Evolutionary conservation across 768 basidiomycete species (phyloP), one percentile per base, ranked within the genome.

Genomic region (Sarcomyxa edulis): DNA sequence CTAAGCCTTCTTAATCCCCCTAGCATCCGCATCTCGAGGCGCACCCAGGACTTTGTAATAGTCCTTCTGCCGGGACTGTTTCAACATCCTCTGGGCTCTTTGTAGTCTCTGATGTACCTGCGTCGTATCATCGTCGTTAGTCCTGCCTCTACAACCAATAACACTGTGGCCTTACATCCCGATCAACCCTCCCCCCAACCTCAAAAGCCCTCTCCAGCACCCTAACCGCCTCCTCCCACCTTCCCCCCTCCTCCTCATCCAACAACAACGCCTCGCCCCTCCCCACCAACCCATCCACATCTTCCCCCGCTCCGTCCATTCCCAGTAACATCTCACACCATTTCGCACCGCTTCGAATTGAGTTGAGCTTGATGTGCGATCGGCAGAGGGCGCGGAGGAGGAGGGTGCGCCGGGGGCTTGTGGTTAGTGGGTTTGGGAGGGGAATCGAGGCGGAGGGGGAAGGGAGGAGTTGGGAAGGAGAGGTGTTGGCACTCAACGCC

Each of bases 31-130:
- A 50, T 95, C 93, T 8, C 93, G 69, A 5, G 84, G 54, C 2
- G 97, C 91, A 6, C 82, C 90, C 2, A 99, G 64, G 29, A 97
- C 78, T 65, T 97, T 98, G 71, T 99, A 98, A 54, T 97, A 99
- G 49, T 97, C 93, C 65, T 98, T 98, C 55, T 79, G 77, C 50
- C 79, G 84, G 32, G 84, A 86, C 60, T 91, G 88, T 58, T 97
- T 97, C 41, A 97, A 64, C 35, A 91, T 60, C 42, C 78, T 74
- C 55, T 95, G 90, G 1, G 95, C 92, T 52, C 78, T 84, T 48
- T 82, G 77, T 29, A 97, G 56, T n/a, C 81, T 68, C 29, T 70
- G 60, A 37, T 85, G 74, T 36, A 93, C 78, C 84, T 90, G 49
- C 44, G n/a, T n/a, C n/a, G n/a, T n/a, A n/a, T n/a, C n/a, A n/a